A percentile compares a stretch with the other conserved stretches of the same genome.
Evolutionary conservation across 2,329 filamentous ascomycete species (phyloP).

Genomic region (Paracoccidioides brasiliensis): DNA sequence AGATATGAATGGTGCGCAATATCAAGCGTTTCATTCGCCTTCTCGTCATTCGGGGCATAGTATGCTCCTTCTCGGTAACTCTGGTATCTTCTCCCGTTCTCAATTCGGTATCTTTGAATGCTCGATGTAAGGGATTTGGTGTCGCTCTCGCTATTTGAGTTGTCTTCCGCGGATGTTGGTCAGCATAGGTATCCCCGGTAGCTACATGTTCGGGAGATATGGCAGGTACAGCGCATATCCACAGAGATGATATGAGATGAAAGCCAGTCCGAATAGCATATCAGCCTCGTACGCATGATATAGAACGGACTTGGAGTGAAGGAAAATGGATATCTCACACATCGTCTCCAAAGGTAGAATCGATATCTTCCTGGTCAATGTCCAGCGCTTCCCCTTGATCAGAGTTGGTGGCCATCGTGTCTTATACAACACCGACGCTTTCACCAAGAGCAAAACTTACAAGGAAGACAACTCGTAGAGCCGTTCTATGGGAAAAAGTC

Average conservation of each 20-base stretch:
- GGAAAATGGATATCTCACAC: not conserved
- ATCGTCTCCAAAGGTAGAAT: not conserved
- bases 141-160: not conserved
- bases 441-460: not conserved
- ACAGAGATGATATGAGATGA: not conserved
- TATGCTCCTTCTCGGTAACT: not conserved
- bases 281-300: too few species aligned
- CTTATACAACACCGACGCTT: not conserved
- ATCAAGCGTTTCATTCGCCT: constrained; percentile 12
- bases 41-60: constrained; percentile 9
- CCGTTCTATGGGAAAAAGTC: too few species aligned
- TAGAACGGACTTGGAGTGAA: too few species aligned
- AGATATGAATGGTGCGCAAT: constrained; percentile 30
- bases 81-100: constrained; percentile 1
- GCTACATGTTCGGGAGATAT: not conserved
- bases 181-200: not conserved
- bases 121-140: not conserved
- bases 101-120: constrained; percentile 1
- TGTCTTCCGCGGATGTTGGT: not conserved
- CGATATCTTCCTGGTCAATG: not conserved
- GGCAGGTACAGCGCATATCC: too few species aligned
- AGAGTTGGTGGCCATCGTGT: not conserved
- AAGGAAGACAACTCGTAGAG: too few species aligned
- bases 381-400: not conserved
- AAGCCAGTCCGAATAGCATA: not conserved